These are phyloP conservation scores for Microsporum ferrugineum DNA, from an alignment of 2,329 filamentous ascomycete species.

Conservation along the genomic window DNA sequence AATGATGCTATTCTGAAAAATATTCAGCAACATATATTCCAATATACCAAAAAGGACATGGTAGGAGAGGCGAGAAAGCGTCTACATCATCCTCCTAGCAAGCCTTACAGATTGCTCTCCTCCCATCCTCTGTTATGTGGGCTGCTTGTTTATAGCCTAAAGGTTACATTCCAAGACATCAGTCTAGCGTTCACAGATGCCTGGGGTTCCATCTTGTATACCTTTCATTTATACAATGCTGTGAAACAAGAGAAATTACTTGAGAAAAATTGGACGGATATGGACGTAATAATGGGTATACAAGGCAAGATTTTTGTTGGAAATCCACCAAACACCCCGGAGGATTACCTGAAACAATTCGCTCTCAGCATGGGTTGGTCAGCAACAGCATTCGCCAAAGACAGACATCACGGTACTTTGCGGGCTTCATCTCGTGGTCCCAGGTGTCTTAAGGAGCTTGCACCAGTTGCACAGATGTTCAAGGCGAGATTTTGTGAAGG, in stretches of 20 bases:
- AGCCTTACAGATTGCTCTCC: slow-evolving; percentile 23
- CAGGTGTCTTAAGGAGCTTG: slow-evolving; percentile 22
- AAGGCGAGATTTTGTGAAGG: slow-evolving; percentile 22
- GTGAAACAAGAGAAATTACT: slow-evolving; percentile 22
- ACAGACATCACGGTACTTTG: slow-evolving; percentile 12
- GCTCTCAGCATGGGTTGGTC: slow-evolving; percentile 31
- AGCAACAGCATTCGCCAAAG: slow-evolving; percentile 20
- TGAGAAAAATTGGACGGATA: slow-evolving; percentile 29
- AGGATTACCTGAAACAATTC: slow-evolving; percentile 31
- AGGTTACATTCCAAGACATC: slow-evolving; percentile 22
- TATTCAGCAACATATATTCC: slow-evolving; percentile 15
- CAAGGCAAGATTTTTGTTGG: slow-evolving; percentile 31
- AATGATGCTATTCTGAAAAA: slow-evolving; percentile 19
- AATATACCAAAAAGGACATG: slow-evolving; percentile 18
- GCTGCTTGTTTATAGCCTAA: slow-evolving; percentile 28
- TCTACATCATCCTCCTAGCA: background rate
- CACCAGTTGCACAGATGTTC: slow-evolving; percentile 30
- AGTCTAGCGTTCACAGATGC: slow-evolving; percentile 27
- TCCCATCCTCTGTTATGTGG: slow-evolving; percentile 32
- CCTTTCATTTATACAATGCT: slow-evolving; percentile 36
- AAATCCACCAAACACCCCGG: slow-evolving; percentile 19
- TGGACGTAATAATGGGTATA: slow-evolving; percentile 26
- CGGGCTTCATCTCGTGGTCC: slow-evolving; percentile 21
- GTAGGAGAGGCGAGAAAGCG: slow-evolving; percentile 13
- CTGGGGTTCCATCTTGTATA: slow-evolving; percentile 32